Base-by-base conservation (phyloP, 805 yeast genomes). In the Starmerella vaccinii region DNA sequence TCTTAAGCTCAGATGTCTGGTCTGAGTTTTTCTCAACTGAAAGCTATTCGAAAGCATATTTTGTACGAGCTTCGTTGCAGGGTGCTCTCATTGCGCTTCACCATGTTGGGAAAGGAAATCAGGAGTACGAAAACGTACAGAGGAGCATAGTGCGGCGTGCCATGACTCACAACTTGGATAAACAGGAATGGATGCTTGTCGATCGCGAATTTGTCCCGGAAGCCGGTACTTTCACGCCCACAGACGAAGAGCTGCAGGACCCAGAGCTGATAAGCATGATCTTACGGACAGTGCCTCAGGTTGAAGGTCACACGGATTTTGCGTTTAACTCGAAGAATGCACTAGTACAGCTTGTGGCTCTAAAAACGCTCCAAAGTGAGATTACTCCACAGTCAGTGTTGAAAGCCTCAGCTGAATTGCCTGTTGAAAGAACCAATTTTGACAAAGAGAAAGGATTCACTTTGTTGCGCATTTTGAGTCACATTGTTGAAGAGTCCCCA, bases 71-170 rank as follows among this genome's bases (percentile, higher is more conserved):
- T 1, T 8, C 51, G 4, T 35, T 55, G 2, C 45, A 40, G 5
- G 61, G 58, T 7, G 61, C 62, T 13, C 43, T 59, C 13, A n/a
- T 58, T 4, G 54, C 59, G 2, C 47, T 55, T 16, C 39, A 26
- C 6, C 49, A 48, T 10, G 43, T 38, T 0, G 51, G 34, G 6
- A 18, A 21, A 19, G 52, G 42, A 5, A 19, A 22, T 21, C 46
- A 46, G 13, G 54, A 57, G 49, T 59, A 49, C 30, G 55, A 45
- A 15, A 34, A 51, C 4, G 34, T 50, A 15, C 61, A 59, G 48
- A 33, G 44, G 8, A 26, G 45, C 15, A 38, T 57, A n/a, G 35
- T 47, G 2, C n/a, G 39, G 1, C 49, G 52, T 30, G 57, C 57
- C 5, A 9, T 45, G 10, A 27, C 50, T 1, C 33, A 41, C 6